Base-by-base conservation (phyloP, 805 yeast species). In the Priceomyces melissophilus region DNA sequence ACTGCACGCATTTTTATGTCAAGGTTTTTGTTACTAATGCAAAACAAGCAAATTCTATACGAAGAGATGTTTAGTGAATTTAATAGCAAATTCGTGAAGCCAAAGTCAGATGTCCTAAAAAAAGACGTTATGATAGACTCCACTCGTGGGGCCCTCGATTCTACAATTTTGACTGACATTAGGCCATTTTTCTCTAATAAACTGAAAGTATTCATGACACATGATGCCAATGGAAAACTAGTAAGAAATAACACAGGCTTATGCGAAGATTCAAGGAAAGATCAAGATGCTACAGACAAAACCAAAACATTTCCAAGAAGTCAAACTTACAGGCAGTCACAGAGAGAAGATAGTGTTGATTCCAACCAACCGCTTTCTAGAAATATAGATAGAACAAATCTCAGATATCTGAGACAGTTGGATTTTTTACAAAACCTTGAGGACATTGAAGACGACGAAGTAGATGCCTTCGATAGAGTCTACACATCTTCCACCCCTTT, bases 51-150 rank as follows among this genome's bases (percentile, higher is more conserved):
- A 40, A 65, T 83, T 7, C 55, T 85, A 3, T 71, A 72, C 42
- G 76, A 74, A 44, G 87, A 84, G 52, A 75, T 78, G 46, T 65
- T 81, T 44, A 73, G 72, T 29, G 93, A 86, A 51, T 80, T 80
- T 51, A 74, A 81, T 48, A 59, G 70, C 25, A 84, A 85, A 54
- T 77, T 71, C 46, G 82, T 83, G 12, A 72, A 72, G 28, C 89
- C 88, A 2, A 71, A 73, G 38, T 61, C 76, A 2, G 67, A 78
- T 7, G 69, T 71, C 9, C 58, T 66, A 35, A 69, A 71, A 35
- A 76, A 80, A 48, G 87, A 85, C 49, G 87, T 75, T 4, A 67
- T 75, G 15, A 68, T 83, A 4, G 85, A 79, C 58, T 81, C 84
- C 2, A 76, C 82, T 2, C 43, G 40, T 25, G 73, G 71, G 1